phyloP scores from a whole-genome alignment of 345 rosid species.

The Populus tremula region DNA sequence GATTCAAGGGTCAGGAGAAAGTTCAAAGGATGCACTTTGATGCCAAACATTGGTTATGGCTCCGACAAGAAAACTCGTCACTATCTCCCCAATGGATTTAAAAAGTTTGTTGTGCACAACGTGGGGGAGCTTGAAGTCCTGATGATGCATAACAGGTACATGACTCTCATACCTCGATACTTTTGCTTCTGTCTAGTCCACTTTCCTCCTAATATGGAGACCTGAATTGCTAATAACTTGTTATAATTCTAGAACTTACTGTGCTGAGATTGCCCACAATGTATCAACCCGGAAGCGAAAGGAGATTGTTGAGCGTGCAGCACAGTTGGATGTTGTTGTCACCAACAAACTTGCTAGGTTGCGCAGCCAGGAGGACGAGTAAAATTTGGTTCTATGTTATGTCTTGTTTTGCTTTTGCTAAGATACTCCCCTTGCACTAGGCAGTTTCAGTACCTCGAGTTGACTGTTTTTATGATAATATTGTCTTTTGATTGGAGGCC shows the following conservation, averaged over 20 bases:
- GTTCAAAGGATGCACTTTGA: slow-evolving; percentile 63
- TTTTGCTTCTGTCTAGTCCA: not conserved
- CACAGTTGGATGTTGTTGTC: slow-evolving; percentile 63
- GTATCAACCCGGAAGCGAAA: slow-evolving; percentile 65
- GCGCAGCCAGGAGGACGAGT: slow-evolving; percentile 70
- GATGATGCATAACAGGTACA: slow-evolving; percentile 73
- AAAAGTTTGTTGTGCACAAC: slow-evolving; percentile 64
- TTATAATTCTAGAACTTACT: slow-evolving; percentile 45
- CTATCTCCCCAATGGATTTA: slow-evolving; percentile 68
- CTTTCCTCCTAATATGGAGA: not conserved
- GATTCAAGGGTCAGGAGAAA: slow-evolving; percentile 75
- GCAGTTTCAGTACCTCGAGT: not conserved
- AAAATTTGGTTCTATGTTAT: slow-evolving; percentile 4
- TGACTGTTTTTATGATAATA: slow-evolving; percentile 2
- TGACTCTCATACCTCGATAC: not conserved
- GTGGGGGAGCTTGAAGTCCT: slow-evolving; percentile 51
- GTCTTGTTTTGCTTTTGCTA: slow-evolving; percentile 8
- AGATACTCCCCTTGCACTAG: slow-evolving; percentile 3
- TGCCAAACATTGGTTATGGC: slow-evolving; percentile 72
- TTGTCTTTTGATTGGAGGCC: slow-evolving; percentile 3
- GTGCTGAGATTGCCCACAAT: slow-evolving; percentile 68
- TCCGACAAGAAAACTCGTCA: slow-evolving; percentile 65
- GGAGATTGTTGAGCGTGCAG: slow-evolving; percentile 59
- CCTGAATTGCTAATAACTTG: not conserved
- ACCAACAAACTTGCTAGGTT: slow-evolving; percentile 75